phyloP scores from a whole-genome alignment of 169 alveolate genomes.

The Plasmodium chabaudi region DNA sequence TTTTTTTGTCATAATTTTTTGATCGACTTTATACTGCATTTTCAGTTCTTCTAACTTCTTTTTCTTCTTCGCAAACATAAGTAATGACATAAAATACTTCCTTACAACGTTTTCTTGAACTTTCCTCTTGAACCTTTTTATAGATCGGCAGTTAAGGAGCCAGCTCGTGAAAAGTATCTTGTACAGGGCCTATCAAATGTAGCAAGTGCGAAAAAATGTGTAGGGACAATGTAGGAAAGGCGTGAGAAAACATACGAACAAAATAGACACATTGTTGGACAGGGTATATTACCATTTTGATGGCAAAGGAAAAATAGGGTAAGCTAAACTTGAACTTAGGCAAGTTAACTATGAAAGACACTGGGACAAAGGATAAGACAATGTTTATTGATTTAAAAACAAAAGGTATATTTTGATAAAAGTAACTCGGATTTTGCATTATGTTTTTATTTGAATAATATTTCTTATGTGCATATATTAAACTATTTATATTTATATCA shows the following conservation, averaged over 20 bases:
- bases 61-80: slow-evolving; percentile 6
- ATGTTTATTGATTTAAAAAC: slow-evolving; percentile 27
- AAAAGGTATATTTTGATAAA: slow-evolving; percentile 32
- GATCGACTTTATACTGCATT: neutral
- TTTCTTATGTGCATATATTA: slow-evolving; percentile 47
- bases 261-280: too few species aligned
- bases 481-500: slow-evolving; percentile 29
- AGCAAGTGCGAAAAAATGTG: neutral
- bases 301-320: slow-evolving; percentile 37
- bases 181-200: slow-evolving; percentile 20
- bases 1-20: neutral
- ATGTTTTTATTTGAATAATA: slow-evolving; percentile 18
- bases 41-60: slow-evolving; percentile 11
- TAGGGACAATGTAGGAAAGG: too few species aligned
- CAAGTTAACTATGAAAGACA: slow-evolving; percentile 17
- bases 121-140: slow-evolving; percentile 13
- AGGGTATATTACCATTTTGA: too few species aligned
- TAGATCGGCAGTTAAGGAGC: slow-evolving; percentile 9
- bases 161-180: slow-evolving; percentile 34
- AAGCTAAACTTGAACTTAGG: slow-evolving; percentile 15
- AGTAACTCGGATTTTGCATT: slow-evolving; percentile 3
- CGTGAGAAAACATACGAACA: too few species aligned
- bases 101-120: neutral
- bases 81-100: neutral
- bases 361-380: slow-evolving; percentile 35